Evolutionary conservation across 1,139 yeast genomes (phyloP).

Genomic region (Magnusiomyces tetraspermus): DNA sequence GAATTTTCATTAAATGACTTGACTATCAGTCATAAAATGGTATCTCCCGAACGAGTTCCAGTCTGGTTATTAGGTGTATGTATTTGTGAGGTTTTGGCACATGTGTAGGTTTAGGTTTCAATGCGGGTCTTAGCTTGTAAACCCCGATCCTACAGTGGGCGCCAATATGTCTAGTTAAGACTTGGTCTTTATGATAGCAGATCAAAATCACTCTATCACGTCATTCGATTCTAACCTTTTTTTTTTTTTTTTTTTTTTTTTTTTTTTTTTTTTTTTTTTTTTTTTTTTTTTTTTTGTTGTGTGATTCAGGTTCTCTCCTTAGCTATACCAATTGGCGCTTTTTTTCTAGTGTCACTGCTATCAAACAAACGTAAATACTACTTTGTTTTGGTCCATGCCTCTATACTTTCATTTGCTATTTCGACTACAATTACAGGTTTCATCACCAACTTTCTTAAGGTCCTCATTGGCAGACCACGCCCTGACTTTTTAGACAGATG

Average conservation of each 20-base stretch:
- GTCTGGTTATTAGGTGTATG: slow-evolving; percentile 23
- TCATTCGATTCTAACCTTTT: no score
- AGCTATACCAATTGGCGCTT: slow-evolving; percentile 26
- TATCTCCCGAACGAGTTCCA: slow-evolving; percentile 43
- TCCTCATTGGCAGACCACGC: slow-evolving; percentile 70
- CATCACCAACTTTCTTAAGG: slow-evolving; percentile 50
- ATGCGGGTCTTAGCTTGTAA: no score
- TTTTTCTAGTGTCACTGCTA: slow-evolving; percentile 24
- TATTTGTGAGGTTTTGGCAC: no score
- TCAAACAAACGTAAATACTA: slow-evolving; percentile 21
- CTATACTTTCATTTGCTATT: slow-evolving; percentile 39
- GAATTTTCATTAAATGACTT: slow-evolving; percentile 28
- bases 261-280: background rate
- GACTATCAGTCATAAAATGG: slow-evolving; percentile 45
- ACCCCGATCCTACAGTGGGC: no score
- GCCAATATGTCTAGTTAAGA: no score
- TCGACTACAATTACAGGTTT: slow-evolving; percentile 38
- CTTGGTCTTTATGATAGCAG: no score
- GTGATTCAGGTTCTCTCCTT: slow-evolving; percentile 21
- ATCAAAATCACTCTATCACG: no score
- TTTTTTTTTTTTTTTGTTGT: no score
- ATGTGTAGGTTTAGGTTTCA: no score
- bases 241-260: background rate
- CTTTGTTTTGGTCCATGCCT: slow-evolving; percentile 30
- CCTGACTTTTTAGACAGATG: slow-evolving; percentile 75